Evolutionary conservation across 768 basidiomycete species (phyloP).

Genomic region (Mycena epipterygia): DNA sequence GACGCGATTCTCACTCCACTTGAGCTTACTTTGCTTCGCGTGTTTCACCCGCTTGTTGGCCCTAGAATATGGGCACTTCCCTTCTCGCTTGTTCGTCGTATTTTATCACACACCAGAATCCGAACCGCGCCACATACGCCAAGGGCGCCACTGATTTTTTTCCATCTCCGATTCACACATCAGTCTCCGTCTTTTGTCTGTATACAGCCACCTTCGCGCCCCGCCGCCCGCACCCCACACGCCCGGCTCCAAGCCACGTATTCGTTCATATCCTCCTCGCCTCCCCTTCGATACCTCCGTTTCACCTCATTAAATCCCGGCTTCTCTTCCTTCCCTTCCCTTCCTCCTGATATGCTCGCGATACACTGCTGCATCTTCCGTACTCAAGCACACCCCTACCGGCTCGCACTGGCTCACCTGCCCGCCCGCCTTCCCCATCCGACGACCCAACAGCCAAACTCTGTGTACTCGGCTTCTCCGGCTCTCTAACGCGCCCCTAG

Average conservation of each 20-base stretch:
- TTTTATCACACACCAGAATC: background rate
- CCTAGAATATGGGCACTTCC: background rate
- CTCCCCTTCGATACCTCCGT: background rate
- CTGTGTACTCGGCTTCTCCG: too few relatives aligned
- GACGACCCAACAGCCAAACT: too few relatives aligned
- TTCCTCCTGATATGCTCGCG: background rate
- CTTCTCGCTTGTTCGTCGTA: background rate
- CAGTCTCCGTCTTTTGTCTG: too few relatives aligned
- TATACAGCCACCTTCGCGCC: background rate
- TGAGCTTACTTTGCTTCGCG: background rate
- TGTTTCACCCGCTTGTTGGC: slow-evolving; percentile 3
- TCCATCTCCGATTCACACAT: too few relatives aligned
- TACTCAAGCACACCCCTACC: background rate
- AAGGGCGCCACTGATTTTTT: background rate
- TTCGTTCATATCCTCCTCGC: background rate
- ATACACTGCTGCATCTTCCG: background rate
- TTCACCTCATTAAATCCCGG: slow-evolving; percentile 6
- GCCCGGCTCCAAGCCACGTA: background rate
- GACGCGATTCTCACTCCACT: background rate
- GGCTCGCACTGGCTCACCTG: background rate
- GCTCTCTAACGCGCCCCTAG: too few relatives aligned
- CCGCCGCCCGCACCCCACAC: background rate
- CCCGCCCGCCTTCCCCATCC: too few relatives aligned
- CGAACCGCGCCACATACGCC: background rate
- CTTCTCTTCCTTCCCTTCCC: slow-evolving; percentile 4